Evolutionary conservation across 2,329 filamentous ascomycete species (phyloP).

Genomic region (Fusarium sublunatum): DNA sequence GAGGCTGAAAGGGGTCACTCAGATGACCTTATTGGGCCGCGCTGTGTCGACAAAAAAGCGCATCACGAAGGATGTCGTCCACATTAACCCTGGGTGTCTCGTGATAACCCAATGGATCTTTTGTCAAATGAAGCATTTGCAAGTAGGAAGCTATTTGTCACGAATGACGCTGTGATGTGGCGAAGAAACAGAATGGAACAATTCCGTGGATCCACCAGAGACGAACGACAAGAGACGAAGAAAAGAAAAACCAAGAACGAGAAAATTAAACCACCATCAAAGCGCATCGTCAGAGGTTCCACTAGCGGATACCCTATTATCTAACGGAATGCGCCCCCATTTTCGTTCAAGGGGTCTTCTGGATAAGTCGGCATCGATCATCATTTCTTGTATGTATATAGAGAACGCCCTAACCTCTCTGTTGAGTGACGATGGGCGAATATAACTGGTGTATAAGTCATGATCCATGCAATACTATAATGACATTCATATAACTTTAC

Average conservation of each 20-base stretch:
- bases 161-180: constrained; percentile 31
- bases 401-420: too few relatives aligned
- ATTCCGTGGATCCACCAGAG: constrained; percentile 19
- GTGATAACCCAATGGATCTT: neutral
- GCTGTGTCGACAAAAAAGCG: constrained; percentile 9
- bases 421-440: too few relatives aligned
- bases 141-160: constrained; percentile 41
- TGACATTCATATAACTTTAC: neutral
- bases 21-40: constrained; percentile 22
- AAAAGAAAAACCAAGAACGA: neutral
- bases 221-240: neutral
- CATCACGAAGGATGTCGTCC: constrained; percentile 4
- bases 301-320: constrained; percentile 43
- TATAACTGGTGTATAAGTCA: too few relatives aligned
- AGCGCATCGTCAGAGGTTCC: constrained; percentile 33
- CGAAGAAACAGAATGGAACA: constrained; percentile 34
- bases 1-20: constrained; percentile 40
- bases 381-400: neutral
- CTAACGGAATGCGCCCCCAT: constrained; percentile 47
- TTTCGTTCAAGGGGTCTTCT: constrained; percentile 38
- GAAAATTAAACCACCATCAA: constrained; percentile 12
- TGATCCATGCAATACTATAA: neutral
- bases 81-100: constrained; percentile 12
- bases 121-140: neutral
- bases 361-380: constrained; percentile 46